Evolutionary conservation across 1,139 yeast species (phyloP).

Genomic region (Kodamaea fungicola): DNA sequence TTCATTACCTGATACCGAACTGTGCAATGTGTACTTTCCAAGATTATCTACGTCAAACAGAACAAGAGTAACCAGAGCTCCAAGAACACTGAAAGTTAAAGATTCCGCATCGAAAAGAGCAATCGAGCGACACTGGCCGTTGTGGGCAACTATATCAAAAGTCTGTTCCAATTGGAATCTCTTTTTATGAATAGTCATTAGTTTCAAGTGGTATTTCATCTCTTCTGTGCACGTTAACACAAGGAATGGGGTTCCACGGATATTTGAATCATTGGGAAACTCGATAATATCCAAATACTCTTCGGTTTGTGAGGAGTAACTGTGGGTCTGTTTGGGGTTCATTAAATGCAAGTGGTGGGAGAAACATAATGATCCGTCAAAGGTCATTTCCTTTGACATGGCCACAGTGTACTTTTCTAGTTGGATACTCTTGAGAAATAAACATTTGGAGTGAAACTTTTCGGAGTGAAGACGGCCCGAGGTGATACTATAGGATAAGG

Average conservation of each 20-base stretch:
- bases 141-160: constrained; percentile 2
- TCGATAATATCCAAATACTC: neutral
- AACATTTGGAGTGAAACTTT: neutral
- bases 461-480: neutral
- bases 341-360: neutral
- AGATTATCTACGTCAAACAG: constrained; percentile 3
- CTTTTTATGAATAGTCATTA: constrained; percentile 4
- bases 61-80: constrained; percentile 5
- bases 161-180: constrained; percentile 5
- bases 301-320: neutral
- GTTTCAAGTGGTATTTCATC: neutral
- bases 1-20: too few relatives aligned
- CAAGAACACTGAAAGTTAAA: constrained; percentile 7
- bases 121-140: constrained; percentile 5
- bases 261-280: neutral
- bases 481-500: too few relatives aligned
- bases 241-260: too few relatives aligned
- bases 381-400: neutral
- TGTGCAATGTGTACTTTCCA: too few relatives aligned
- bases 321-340: neutral
- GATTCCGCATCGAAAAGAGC: constrained; percentile 2
- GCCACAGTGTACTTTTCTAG: neutral
- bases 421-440: neutral
- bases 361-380: neutral
- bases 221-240: too few relatives aligned